Base-by-base conservation (phyloP, 2,329 filamentous ascomycete genomes). In the Clathrospora elynae region DNA sequence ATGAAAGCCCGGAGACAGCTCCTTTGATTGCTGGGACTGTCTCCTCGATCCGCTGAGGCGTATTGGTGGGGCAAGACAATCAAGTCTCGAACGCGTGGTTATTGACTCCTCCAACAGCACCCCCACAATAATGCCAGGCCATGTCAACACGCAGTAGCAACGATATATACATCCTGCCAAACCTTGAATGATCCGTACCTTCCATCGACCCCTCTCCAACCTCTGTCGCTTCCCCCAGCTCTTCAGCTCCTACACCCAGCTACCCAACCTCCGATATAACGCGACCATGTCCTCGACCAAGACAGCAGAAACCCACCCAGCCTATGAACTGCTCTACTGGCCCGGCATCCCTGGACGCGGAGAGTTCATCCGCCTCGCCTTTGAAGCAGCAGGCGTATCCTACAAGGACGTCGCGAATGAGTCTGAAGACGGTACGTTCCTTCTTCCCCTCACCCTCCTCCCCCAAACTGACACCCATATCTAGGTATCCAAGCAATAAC, bases 261-360 rank as follows among this genome's bases (percentile, higher is more conserved):
- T 14, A 11, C 31, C 23, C 20, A 25, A 23, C 12, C 24, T 39
- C 17, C 41, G 40, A 8, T 5, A 19, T 30, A 34, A 12, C 24
- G 31, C 37, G 9, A 11, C 23, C 32, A 65, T 64, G 61, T 46
- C 62, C 5, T 34, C 57, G 20, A 55, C 31, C 46, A 62, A 65
- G 42, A 62, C 59, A 38, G 51, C 52, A 19, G 54, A 52, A 37
- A 62, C 61, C 48, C 68, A 64, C 42, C 72, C 61, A 39, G 72
- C 76, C 0, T 87, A 86, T 64, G 75, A 84, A 52, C 78, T 88
- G 43, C 75, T 88, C 62, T 90, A 90, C 77, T 88, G 85, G 80
- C 85, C 85, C 12, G 70, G 68, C 12, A 72, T 89, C 7, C 88
- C 88, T 22, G 88, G 88, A 26, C 85, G 88, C 34, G 88, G 83